Base-by-base conservation (phyloP, 202 grass and related monocot species). In the Setaria viridis region DNA sequence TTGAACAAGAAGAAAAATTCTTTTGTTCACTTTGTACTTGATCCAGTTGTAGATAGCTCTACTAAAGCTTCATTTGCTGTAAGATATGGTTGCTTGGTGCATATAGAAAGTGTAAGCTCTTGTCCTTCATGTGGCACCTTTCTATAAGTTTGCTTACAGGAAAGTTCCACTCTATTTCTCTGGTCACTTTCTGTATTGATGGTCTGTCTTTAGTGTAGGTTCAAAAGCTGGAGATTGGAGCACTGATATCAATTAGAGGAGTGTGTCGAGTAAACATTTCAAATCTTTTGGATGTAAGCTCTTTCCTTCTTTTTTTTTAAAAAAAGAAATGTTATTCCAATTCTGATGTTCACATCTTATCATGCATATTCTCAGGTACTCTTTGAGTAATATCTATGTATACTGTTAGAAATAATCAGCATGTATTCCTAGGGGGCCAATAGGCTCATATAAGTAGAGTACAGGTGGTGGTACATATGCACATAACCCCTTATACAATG, bases 11-110 rank as follows among this genome's bases (percentile, higher is more conserved):
- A 63, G 80, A 82, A 91, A 76, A 93, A 91, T 76, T 80, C 80
- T 83, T 95, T 99, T 94, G 93, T 99, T 58, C 96, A 99, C 64
- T 95, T 95, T 51, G 93, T 99, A 33, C 78, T 95, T 67, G 91
- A 99, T 90, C 96, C 93, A 75, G 74, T 99, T 87, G 54, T 79
- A 78, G 90, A 76, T 42, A 89, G 88, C 83, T 85, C 88, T 72
- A 58, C 66, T 62, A 88, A 85, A 94, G 74, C 87, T 77, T 92
- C 93, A 30, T 98, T 92, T 87, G 87, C 91, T 88, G 90, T 89
- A 83, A 94, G 84, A 90, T 91, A 95, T 84, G 90, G 91, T 86
- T 94, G 91, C 72, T 88, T 99, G 85, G 94, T 94, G 72, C 88
- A 87, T 56, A 95, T 99, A 91, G 90, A 99, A 87, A 88, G 87